A percentile compares a stretch with the other conserved stretches of the same genome.
Evolutionary conservation across 1,139 yeast species (phyloP).

Genomic region (Saccharomyces hybrid): DNA sequence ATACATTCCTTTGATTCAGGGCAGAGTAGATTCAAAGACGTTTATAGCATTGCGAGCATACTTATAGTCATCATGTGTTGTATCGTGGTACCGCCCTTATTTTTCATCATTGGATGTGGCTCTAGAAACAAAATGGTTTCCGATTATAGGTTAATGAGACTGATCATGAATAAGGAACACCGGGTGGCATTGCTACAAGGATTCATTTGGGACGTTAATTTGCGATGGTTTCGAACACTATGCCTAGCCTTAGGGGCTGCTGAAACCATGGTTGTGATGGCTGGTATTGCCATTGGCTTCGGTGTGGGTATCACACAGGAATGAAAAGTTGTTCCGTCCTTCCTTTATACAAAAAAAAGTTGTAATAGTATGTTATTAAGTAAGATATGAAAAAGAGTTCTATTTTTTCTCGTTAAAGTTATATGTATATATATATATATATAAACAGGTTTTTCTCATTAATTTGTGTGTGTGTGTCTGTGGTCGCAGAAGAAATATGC

Average conservation of each 20-base stretch:
- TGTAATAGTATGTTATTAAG: neutral
- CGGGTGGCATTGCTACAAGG: constrained; percentile 20
- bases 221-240: constrained; percentile 20
- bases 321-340: constrained; percentile 1
- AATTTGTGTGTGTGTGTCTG: neutral
- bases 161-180: constrained; percentile 19
- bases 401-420: constrained; percentile 1
- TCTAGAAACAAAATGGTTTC: constrained; percentile 11
- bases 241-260: constrained; percentile 16
- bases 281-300: constrained; percentile 31
- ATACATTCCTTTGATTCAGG: constrained; percentile 17
- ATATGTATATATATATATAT: neutral
- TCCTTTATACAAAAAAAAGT: neutral
- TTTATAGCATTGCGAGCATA: constrained; percentile 18
- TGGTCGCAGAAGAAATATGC: neutral
- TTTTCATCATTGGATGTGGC: constrained; percentile 22
- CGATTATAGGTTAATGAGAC: constrained; percentile 17
- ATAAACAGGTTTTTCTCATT: neutral
- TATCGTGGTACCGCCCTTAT: constrained; percentile 20
- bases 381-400: neutral
- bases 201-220: constrained; percentile 23
- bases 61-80: constrained; percentile 12
- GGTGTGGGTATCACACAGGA: constrained; percentile 31
- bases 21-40: constrained; percentile 10
- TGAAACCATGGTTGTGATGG: constrained; percentile 19